Evolutionary conservation across 441 rosid species (phyloP).

Genomic region (Aquilaria agallochum): DNA sequence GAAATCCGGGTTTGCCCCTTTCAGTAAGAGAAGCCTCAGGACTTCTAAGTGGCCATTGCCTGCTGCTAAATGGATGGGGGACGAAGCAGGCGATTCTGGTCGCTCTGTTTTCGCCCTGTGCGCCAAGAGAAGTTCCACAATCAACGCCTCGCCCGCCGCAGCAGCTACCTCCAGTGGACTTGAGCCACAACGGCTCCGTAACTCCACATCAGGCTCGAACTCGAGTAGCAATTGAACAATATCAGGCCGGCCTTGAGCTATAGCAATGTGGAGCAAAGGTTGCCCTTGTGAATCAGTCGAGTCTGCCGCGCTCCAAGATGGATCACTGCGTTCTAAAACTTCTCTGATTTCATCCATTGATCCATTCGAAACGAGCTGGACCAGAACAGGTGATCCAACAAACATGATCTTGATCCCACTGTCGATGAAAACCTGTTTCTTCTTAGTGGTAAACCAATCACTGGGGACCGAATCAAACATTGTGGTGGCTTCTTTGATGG

Average conservation of each 20-base stretch:
- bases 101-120: slow-evolving; percentile 39
- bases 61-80: slow-evolving; percentile 51
- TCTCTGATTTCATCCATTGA: slow-evolving; percentile 54
- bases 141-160: slow-evolving; percentile 41
- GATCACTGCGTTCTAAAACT: slow-evolving; percentile 53
- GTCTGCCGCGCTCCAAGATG: slow-evolving; percentile 36
- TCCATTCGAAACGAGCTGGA: slow-evolving; percentile 36
- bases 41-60: slow-evolving; percentile 42
- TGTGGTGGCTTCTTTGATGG: slow-evolving; percentile 32
- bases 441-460: slow-evolving; percentile 59
- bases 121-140: slow-evolving; percentile 51
- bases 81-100: slow-evolving; percentile 35
- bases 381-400: slow-evolving; percentile 47
- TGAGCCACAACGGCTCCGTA: slow-evolving; percentile 30
- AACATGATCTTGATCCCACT: slow-evolving; percentile 57
- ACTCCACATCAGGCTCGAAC: slow-evolving; percentile 43
- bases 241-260: slow-evolving; percentile 49
- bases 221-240: slow-evolving; percentile 58
- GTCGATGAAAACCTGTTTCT: slow-evolving; percentile 57
- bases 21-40: slow-evolving; percentile 41
- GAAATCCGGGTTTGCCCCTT: slow-evolving; percentile 44
- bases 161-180: slow-evolving; percentile 51
- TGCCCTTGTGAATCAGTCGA: slow-evolving; percentile 38
- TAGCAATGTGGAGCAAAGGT: slow-evolving; percentile 52
- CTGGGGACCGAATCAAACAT: slow-evolving; percentile 38